phyloP scores from a whole-genome alignment of 169 alveolate species.

The Eimeria tenella region DNA sequence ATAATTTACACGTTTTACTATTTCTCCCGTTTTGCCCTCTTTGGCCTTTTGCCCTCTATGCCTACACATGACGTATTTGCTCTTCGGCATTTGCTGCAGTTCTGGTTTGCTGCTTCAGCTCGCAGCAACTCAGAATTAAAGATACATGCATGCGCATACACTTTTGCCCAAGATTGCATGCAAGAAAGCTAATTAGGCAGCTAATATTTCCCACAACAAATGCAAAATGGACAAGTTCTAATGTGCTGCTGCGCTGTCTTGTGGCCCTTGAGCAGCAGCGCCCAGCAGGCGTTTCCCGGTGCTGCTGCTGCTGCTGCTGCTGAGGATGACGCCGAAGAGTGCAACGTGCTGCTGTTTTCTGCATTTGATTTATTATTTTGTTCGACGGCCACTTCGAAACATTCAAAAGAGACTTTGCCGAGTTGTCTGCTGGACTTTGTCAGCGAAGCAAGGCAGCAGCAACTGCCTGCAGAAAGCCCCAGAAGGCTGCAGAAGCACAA shows the following conservation, averaged over 20 bases:
- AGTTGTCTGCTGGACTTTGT: not conserved
- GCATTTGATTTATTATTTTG: constrained; percentile 22
- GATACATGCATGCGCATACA: not conserved
- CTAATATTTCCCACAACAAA: too few relatives aligned
- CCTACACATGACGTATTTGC: too few relatives aligned
- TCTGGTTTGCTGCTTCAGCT: not conserved
- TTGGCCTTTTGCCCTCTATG: too few relatives aligned
- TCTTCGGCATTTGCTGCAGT: too few relatives aligned
- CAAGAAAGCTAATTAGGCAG: too few relatives aligned
- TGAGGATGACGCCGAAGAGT: not conserved
- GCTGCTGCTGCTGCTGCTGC: not conserved
- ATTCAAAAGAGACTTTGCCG: not conserved
- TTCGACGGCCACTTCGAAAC: not conserved
- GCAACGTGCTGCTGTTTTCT: not conserved
- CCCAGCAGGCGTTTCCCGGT: too few relatives aligned
- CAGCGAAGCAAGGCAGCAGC: not conserved
- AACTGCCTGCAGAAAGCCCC: not conserved
- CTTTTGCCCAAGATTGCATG: too few relatives aligned
- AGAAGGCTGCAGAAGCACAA: not conserved
- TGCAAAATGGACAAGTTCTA: too few relatives aligned
- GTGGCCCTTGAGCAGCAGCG: too few relatives aligned
- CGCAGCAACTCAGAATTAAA: not conserved
- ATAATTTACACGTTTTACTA: too few relatives aligned
- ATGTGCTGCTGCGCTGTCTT: too few relatives aligned
- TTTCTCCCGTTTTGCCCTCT: too few relatives aligned